Evolutionary conservation across 257 asterid species (phyloP).

Genomic region (Nicotiana attenuata): DNA sequence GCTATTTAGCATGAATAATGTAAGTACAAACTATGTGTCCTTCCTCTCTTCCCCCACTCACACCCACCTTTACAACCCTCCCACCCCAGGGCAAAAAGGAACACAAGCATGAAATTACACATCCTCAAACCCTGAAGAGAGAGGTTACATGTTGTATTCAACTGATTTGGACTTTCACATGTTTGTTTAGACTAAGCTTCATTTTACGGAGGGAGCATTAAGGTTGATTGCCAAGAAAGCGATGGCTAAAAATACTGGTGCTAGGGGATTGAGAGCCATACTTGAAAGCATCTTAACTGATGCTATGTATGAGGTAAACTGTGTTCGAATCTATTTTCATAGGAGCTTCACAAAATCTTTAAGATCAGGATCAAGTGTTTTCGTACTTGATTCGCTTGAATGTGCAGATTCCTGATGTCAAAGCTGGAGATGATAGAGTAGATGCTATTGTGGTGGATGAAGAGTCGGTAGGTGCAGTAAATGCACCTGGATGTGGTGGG

Average conservation of each 20-base stretch:
- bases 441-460: constrained; percentile 81
- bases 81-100: background rate
- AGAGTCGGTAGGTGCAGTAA: constrained; percentile 58
- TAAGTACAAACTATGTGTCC: constrained; percentile 31
- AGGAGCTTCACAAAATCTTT: background rate
- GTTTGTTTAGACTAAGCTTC: constrained; percentile 58
- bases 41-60: background rate
- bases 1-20: constrained; percentile 73
- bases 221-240: constrained; percentile 66
- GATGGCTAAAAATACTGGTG: constrained; percentile 82
- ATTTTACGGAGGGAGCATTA: constrained; percentile 68
- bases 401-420: constrained; percentile 69
- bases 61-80: background rate
- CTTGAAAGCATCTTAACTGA: constrained; percentile 77
- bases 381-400: background rate
- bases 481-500: constrained; percentile 64
- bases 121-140: background rate
- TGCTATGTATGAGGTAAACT: constrained; percentile 86
- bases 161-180: background rate
- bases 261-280: constrained; percentile 86
- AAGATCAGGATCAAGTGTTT: background rate
- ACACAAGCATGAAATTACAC: background rate
- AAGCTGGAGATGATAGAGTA: constrained; percentile 52
- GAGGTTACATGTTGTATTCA: background rate
- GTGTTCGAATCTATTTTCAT: background rate